Percentiles rank a stretch among this genome's conserved stretches.
These are phyloP conservation scores for Phytophthora parvispora DNA, from an alignment of 352 stramenopile species.

Conservation along the genomic window DNA sequence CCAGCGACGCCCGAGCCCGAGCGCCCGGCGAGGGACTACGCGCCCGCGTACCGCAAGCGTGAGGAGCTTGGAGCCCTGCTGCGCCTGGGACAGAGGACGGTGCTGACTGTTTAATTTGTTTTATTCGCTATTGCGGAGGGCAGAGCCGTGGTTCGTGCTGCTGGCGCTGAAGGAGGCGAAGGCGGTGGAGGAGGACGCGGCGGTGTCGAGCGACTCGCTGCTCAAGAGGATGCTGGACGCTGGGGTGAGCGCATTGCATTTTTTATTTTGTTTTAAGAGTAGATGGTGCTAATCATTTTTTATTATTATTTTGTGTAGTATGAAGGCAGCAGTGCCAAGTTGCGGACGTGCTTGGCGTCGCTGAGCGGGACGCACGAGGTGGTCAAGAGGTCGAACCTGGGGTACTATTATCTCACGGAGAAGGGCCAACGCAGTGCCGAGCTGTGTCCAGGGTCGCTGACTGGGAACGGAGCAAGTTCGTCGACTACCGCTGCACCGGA, in stretches of 20 bases:
- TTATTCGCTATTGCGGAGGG: background rate
- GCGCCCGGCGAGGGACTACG: conserved; percentile 43
- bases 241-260: conserved; percentile 45
- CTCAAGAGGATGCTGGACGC: conserved; percentile 58
- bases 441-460: conserved; percentile 51
- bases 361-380: conserved; percentile 74
- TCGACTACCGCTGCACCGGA: background rate
- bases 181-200: conserved; percentile 43
- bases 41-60: conserved; percentile 74
- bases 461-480: background rate
- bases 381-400: conserved; percentile 48
- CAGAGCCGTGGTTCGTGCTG: conserved; percentile 87
- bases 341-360: conserved; percentile 65
- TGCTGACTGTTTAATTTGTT: background rate
- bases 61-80: too few species aligned
- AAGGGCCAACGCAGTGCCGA: conserved; percentile 60
- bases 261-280: background rate
- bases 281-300: background rate
- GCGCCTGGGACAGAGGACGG: background rate
- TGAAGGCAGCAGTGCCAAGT: conserved; percentile 52
- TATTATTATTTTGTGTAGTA: conserved; percentile 48
- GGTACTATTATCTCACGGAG: conserved; percentile 64
- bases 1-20: conserved; percentile 8
- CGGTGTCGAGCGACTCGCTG: conserved; percentile 51
- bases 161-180: conserved; percentile 50